A percentile compares a stretch with the other conserved stretches of the same genome.
phyloP scores from a whole-genome alignment of 1,284 basidiomycete genomes.

The Malassezia globosa region DNA sequence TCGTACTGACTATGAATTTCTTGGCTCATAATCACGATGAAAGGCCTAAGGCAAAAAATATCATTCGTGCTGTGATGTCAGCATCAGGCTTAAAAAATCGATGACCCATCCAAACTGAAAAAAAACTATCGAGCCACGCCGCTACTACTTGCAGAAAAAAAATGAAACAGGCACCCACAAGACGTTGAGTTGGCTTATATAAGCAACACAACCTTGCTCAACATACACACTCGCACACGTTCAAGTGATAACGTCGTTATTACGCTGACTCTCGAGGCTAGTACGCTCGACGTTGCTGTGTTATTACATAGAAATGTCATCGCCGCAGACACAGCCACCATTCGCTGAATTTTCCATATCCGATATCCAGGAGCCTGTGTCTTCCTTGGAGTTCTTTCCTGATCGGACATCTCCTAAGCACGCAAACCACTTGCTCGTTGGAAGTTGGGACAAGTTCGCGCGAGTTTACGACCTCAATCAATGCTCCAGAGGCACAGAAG shows the following conservation, averaged over 20 bases:
- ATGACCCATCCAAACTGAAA: not conserved
- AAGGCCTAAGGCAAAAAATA: too few species aligned
- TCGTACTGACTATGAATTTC: constrained; percentile 89
- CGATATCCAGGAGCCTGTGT: constrained; percentile 17
- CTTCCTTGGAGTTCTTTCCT: constrained; percentile 24
- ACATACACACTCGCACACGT: not conserved
- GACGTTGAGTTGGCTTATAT: not conserved
- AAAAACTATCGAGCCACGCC: too few species aligned
- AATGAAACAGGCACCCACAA: not conserved
- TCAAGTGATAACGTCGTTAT: not conserved
- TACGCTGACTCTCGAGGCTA: too few species aligned
- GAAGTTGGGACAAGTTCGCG: constrained; percentile 39
- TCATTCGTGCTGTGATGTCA: too few species aligned
- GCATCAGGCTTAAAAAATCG: too few species aligned
- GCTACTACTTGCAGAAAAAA: too few species aligned
- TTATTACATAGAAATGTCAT: too few species aligned
- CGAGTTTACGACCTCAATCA: constrained; percentile 27
- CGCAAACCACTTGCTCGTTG: constrained; percentile 23
- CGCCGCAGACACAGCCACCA: not conserved
- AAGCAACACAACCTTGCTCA: too few species aligned
- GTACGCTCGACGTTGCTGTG: too few species aligned
- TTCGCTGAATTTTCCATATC: constrained; percentile 1
- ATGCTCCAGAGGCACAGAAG: not conserved
- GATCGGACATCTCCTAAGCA: constrained; percentile 1
- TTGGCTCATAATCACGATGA: constrained; percentile 32